Evolutionary conservation across 2,329 filamentous ascomycete species (phyloP).

Genomic region (Cordyceps farinosa): DNA sequence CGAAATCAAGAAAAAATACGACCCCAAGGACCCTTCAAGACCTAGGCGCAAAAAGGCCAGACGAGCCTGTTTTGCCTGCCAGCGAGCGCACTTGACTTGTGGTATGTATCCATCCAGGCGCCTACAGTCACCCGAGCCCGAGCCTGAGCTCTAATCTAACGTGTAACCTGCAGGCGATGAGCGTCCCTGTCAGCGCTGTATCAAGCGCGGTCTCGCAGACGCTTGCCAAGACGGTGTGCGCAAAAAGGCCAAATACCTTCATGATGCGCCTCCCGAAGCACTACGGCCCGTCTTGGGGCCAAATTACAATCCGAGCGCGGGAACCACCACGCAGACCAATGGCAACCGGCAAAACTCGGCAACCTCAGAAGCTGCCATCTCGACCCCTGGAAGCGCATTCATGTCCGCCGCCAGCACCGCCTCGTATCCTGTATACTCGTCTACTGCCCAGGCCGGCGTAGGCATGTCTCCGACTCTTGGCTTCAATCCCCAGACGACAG

Average conservation of each 20-base stretch:
- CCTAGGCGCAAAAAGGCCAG: conserved; percentile 94
- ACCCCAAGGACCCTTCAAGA: conserved; percentile 85
- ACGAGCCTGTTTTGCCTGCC: conserved; percentile 93
- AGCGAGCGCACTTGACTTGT: conserved; percentile 95
- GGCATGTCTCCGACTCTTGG: conserved; percentile 46
- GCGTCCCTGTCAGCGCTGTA: conserved; percentile 86
- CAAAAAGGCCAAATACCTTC: conserved; percentile 98
- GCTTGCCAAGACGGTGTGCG: conserved; percentile 92
- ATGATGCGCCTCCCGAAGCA: conserved; percentile 88
- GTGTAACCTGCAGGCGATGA: conserved; percentile 70
- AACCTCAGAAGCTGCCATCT: conserved; percentile 43
- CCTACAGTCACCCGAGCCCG: background rate
- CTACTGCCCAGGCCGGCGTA: conserved; percentile 41
- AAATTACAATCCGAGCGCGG: conserved; percentile 58
- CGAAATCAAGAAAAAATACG: conserved; percentile 63
- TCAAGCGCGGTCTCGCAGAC: conserved; percentile 88
- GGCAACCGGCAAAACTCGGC: conserved; percentile 44
- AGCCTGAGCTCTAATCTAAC: conserved; percentile 25
- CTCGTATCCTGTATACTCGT: conserved; percentile 50
- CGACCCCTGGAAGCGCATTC: conserved; percentile 40
- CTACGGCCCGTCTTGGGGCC: conserved; percentile 79
- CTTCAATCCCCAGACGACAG: conserved; percentile 67
- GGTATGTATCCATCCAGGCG: conserved; percentile 61
- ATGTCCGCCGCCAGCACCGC: conserved; percentile 46
- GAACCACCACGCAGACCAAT: conserved; percentile 42